Percentiles rank a stretch among this genome's conserved stretches.
Conservation (phyloP, 345 rosid species). For the Bretschneidera sinensis region DNA sequence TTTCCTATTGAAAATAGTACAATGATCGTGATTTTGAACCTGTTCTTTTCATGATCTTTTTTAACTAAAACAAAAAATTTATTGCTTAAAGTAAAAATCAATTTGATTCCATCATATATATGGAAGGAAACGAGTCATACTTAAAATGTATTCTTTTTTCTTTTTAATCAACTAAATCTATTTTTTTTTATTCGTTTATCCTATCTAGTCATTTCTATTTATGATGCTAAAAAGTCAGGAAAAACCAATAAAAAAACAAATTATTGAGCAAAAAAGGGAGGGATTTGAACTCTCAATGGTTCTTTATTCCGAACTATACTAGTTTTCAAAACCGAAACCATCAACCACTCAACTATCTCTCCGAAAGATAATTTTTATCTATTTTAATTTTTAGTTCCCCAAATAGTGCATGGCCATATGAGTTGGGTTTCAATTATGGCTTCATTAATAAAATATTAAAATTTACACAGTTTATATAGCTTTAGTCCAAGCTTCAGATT, state of each 20-base stretch:
- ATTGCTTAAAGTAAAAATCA: background rate
- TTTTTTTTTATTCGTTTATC: background rate
- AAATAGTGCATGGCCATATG: background rate
- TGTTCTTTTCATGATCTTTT: background rate
- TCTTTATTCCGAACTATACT: constrained; percentile 12
- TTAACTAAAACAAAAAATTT: background rate
- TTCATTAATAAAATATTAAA: too few species aligned
- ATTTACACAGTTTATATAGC: too few species aligned
- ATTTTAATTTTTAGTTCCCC: constrained; percentile 4
- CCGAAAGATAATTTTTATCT: constrained; percentile 11
- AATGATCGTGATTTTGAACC: too few species aligned
- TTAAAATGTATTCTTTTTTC: background rate
- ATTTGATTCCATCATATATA: background rate
- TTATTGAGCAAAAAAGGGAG: constrained; percentile 9
- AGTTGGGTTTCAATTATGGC: too few species aligned
- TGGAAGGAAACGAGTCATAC: background rate
- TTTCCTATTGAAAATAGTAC: too few species aligned
- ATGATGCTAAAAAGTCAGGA: constrained; percentile 1
- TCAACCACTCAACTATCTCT: constrained; percentile 19
- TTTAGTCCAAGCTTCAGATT: too few species aligned
- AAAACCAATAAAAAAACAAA: background rate
- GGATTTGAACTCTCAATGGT: constrained; percentile 17
- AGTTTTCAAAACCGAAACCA: constrained; percentile 19
- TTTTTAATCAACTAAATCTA: background rate
- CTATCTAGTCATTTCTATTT: background rate